phyloP scores from a whole-genome alignment of 2,329 filamentous ascomycete genomes.

The Calycina herbarum region DNA sequence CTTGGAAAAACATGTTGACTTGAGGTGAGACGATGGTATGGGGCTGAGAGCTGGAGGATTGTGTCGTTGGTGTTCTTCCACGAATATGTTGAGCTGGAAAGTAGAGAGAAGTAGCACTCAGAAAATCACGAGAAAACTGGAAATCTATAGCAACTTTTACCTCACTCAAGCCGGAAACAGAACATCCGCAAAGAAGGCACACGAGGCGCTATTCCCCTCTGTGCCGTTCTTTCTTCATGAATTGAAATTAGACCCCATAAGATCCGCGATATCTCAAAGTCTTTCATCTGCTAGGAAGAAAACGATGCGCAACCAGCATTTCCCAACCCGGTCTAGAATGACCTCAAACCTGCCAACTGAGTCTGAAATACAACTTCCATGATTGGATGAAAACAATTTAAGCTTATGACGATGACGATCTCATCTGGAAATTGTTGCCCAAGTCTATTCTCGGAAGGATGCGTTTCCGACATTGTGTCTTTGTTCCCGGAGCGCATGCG shows the following conservation, averaged over 20 bases:
- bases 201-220: not conserved
- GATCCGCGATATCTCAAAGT: not conserved
- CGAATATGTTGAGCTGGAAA: not conserved
- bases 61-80: not conserved
- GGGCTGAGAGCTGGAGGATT: not conserved
- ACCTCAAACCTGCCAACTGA: not conserved
- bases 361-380: not conserved
- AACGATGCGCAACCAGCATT: not conserved
- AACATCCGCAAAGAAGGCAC: not conserved
- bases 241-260: not conserved
- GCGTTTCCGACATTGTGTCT: not conserved
- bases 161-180: not conserved
- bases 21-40: not conserved
- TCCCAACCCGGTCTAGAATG: not conserved
- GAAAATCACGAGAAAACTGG: not conserved
- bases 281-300: not conserved
- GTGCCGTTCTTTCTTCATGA: not conserved
- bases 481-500: not conserved
- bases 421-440: not conserved
- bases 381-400: not conserved
- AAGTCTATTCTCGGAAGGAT: not conserved
- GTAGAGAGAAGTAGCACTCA: not conserved
- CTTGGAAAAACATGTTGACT: constrained; percentile 29
- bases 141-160: not conserved
- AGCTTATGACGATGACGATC: not conserved